A percentile compares a stretch with the other conserved stretches of the same genome.
Conservation (phyloP, 208 protist genomes). For the Novymonas esmeraldas region DNA sequence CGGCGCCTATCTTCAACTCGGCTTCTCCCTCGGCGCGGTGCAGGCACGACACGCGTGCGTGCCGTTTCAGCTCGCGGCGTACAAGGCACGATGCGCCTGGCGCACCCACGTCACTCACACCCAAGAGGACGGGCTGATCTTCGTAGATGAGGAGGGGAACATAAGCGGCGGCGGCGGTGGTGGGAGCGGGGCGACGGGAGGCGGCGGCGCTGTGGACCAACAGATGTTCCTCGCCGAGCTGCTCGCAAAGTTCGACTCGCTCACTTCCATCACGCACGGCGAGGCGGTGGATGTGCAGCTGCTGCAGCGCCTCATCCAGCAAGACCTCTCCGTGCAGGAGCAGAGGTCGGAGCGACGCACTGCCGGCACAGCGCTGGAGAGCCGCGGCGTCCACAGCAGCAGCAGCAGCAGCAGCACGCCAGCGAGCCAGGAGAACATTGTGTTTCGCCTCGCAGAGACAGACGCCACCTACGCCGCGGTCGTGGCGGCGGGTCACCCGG, state of each 20-base stretch:
- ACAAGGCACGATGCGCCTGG: slow-evolving; percentile 16
- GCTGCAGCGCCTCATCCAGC: slow-evolving; percentile 31
- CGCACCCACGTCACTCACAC: slow-evolving; percentile 2
- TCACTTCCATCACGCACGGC: slow-evolving; percentile 50
- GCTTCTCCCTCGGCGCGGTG: slow-evolving; percentile 43
- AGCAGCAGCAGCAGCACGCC: too few species aligned
- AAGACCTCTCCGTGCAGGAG: slow-evolving; percentile 29
- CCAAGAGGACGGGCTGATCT: slow-evolving; percentile 8
- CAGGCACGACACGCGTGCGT: slow-evolving; percentile 34
- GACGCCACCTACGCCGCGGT: slow-evolving; percentile 22
- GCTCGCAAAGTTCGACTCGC: slow-evolving; percentile 32
- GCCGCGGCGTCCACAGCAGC: neutral
- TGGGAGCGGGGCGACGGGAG: neutral
- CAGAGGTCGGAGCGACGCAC: slow-evolving; percentile 22
- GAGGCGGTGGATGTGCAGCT: slow-evolving; percentile 49
- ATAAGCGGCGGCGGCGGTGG: neutral
- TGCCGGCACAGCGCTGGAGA: neutral
- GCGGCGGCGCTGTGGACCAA: slow-evolving; percentile 1
- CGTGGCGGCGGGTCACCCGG: slow-evolving; percentile 15
- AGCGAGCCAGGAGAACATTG: slow-evolving; percentile 16
- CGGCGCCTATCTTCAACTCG: slow-evolving; percentile 49
- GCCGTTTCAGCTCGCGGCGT: slow-evolving; percentile 17
- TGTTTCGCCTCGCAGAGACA: slow-evolving; percentile 33
- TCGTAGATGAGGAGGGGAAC: neutral
- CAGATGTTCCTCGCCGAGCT: slow-evolving; percentile 28